A percentile compares a stretch with the other conserved stretches of the same genome.
These are phyloP conservation scores for Vachellia collinsii DNA, from an alignment of 306 rosid genomes.

Conservation along the genomic window DNA sequence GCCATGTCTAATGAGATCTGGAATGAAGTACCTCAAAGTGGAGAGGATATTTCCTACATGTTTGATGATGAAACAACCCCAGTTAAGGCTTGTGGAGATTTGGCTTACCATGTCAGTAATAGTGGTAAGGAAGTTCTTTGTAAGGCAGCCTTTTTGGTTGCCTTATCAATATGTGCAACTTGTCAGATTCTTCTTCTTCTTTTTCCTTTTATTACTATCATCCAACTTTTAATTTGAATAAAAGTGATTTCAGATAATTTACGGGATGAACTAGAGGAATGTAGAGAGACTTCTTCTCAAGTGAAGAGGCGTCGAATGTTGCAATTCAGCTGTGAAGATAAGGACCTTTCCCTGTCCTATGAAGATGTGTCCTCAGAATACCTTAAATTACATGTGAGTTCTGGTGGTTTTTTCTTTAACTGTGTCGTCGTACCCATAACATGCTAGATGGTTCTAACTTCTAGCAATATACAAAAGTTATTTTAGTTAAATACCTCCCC, in stretches of 20 bases:
- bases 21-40: slow-evolving; percentile 65
- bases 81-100: slow-evolving; percentile 80
- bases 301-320: slow-evolving; percentile 86
- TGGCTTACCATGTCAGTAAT: slow-evolving; percentile 54
- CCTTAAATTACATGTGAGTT: slow-evolving; percentile 68
- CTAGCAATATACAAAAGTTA: background rate
- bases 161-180: slow-evolving; percentile 20
- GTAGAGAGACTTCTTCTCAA: slow-evolving; percentile 65
- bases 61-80: slow-evolving; percentile 91
- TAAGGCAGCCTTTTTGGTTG: background rate
- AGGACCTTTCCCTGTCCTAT: slow-evolving; percentile 43
- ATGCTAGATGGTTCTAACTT: slow-evolving; percentile 10
- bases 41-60: slow-evolving; percentile 66
- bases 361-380: slow-evolving; percentile 59
- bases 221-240: slow-evolving; percentile 31
- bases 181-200: background rate
- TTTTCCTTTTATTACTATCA: slow-evolving; percentile 17
- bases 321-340: slow-evolving; percentile 56
- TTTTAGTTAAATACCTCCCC: background rate
- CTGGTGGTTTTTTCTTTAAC: slow-evolving; percentile 33
- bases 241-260: slow-evolving; percentile 52
- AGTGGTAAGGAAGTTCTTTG: slow-evolving; percentile 42
- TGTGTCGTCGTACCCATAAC: slow-evolving; percentile 8
- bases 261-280: slow-evolving; percentile 53
- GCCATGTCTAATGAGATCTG: slow-evolving; percentile 60